Conservation (phyloP, 352 stramenopile species). For the Phytophthora brassicae region DNA sequence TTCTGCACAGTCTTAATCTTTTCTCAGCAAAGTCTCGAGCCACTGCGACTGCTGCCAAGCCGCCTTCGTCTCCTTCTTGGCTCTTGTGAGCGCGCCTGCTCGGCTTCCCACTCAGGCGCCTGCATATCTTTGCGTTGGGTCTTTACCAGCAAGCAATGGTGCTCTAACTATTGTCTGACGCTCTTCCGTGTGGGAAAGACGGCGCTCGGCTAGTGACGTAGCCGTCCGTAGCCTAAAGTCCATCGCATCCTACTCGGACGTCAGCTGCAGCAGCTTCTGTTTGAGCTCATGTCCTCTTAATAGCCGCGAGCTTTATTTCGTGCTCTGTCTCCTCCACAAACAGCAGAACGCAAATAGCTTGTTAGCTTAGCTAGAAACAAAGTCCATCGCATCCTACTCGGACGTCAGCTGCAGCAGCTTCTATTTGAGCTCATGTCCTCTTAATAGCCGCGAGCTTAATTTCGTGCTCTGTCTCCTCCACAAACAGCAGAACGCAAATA, state of each 20-base stretch:
- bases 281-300: conserved; percentile 39
- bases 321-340: conserved; percentile 38
- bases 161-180: conserved; percentile 57
- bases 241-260: conserved; percentile 57
- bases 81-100: conserved; percentile 46
- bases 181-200: conserved; percentile 61
- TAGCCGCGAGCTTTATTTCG: conserved; percentile 20
- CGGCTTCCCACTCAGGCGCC: conserved; percentile 55
- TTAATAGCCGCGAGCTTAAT: conserved; percentile 26
- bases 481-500: conserved; percentile 17
- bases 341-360: conserved; percentile 10
- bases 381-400: no score
- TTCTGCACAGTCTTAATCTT: conserved; percentile 70
- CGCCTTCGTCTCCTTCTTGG: conserved; percentile 57
- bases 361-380: conserved; percentile 4
- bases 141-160: conserved; percentile 52
- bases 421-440: conserved; percentile 37
- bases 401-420: conserved; percentile 46
- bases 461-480: conserved; percentile 35
- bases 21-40: conserved; percentile 65
- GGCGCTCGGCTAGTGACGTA: conserved; percentile 57
- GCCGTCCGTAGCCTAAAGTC: conserved; percentile 47
- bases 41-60: conserved; percentile 64
- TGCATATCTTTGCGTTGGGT: conserved; percentile 64
- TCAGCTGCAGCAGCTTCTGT: conserved; percentile 45